These are phyloP conservation scores for Prinsepia uniflora DNA, from an alignment of 306 rosid genomes.

Conservation along the genomic window DNA sequence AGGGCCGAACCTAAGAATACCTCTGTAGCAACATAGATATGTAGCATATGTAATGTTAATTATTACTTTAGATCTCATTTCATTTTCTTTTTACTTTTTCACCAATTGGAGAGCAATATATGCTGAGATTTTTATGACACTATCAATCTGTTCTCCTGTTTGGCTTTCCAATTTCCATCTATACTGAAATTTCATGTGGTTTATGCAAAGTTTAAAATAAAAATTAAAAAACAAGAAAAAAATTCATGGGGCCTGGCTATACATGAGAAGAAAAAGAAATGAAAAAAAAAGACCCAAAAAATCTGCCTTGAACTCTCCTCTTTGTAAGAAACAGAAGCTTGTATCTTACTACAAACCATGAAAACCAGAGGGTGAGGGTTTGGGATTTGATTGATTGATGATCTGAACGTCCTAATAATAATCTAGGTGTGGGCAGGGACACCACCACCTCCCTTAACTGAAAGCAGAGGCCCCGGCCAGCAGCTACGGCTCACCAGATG, in stretches of 20 bases:
- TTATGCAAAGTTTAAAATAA: not conserved
- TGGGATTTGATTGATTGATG: slow-evolving; percentile 8
- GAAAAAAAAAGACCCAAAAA: slow-evolving; percentile 1
- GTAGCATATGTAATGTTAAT: no score
- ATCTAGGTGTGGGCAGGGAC: slow-evolving; percentile 34
- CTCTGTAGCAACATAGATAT: no score
- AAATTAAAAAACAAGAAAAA: not conserved
- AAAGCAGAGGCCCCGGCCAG: slow-evolving; percentile 49
- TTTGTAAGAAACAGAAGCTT: slow-evolving; percentile 18
- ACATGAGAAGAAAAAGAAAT: slow-evolving; percentile 21
- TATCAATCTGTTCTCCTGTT: slow-evolving; percentile 9
- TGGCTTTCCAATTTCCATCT: slow-evolving; percentile 9
- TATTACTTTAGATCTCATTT: no score
- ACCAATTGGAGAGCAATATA: not conserved
- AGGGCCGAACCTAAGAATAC: no score
- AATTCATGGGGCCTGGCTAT: slow-evolving; percentile 22
- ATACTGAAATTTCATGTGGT: slow-evolving; percentile 7
- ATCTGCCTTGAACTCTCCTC: slow-evolving; percentile 27
- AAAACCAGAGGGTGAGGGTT: slow-evolving; percentile 15
- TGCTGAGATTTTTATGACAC: not conserved
- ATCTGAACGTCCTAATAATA: slow-evolving; percentile 23
- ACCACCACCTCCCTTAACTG: slow-evolving; percentile 63
- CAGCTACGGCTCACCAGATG: slow-evolving; percentile 43
- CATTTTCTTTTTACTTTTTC: not conserved
- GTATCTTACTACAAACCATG: slow-evolving; percentile 26